Conservation (phyloP, 2,329 filamentous ascomycete genomes). For the Zarea fungicola region DNA sequence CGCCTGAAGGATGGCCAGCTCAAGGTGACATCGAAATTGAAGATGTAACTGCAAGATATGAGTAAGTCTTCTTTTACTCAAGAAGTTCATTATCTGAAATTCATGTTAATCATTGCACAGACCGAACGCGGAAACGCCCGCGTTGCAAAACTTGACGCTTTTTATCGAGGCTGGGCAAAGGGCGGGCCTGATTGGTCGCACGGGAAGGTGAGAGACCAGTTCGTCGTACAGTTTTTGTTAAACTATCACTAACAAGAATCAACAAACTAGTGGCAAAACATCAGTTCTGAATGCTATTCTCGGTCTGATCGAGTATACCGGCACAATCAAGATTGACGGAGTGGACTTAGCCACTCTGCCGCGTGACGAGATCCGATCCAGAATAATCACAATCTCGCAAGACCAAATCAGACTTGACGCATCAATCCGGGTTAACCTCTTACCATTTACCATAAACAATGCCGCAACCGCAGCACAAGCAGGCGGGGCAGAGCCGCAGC, state of each 20-base stretch:
- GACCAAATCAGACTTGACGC: constrained; percentile 39
- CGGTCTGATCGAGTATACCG: constrained; percentile 8
- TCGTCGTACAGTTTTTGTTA: background rate
- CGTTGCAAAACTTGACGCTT: background rate
- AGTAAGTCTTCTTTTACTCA: background rate
- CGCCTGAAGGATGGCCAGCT: background rate
- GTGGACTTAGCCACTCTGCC: constrained; percentile 34
- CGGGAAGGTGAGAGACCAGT: background rate
- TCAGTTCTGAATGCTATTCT: constrained; percentile 6
- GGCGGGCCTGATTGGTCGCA: constrained; percentile 5
- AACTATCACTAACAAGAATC: background rate
- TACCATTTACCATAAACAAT: constrained; percentile 1
- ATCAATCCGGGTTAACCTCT: constrained; percentile 37
- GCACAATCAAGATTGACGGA: constrained; percentile 36
- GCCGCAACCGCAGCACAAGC: background rate
- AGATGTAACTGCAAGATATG: background rate
- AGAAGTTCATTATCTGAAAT: background rate
- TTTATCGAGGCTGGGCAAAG: constrained; percentile 3
- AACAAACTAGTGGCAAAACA: constrained; percentile 3
- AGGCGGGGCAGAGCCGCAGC: no score
- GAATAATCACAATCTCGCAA: constrained; percentile 40
- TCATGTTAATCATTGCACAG: no score
- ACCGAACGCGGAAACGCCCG: background rate
- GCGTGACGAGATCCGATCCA: constrained; percentile 34
- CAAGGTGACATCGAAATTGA: background rate